Percentiles rank a stretch among this genome's conserved stretches.
These are phyloP conservation scores for Mortierella sp. DNA, from an alignment of 371 early-diverging fungal genomes.

Conservation along the genomic window DNA sequence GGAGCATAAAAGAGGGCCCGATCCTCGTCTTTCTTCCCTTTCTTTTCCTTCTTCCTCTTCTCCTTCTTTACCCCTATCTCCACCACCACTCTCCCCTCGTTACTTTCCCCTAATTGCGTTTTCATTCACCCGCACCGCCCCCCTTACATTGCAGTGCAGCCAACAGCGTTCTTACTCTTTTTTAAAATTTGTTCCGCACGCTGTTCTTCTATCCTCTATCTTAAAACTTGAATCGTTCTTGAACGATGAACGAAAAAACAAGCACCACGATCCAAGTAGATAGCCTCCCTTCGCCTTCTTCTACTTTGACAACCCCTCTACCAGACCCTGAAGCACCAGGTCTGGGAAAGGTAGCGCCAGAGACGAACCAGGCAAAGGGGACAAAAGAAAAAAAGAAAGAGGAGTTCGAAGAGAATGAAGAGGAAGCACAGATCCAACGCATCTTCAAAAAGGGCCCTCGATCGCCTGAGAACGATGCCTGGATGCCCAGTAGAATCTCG, in stretches of 20 bases:
- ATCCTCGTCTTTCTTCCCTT: background rate
- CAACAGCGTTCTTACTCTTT: background rate
- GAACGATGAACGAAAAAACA: constrained; percentile 7
- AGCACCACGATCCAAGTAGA: background rate
- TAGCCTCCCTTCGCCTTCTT: background rate
- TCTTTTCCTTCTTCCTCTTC: background rate
- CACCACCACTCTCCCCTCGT: background rate
- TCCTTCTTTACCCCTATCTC: background rate
- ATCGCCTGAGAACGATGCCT: constrained; percentile 56
- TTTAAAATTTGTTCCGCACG: background rate
- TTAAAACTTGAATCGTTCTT: background rate
- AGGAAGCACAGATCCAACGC: constrained; percentile 11
- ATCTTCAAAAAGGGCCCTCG: constrained; percentile 39
- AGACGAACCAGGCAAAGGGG: background rate
- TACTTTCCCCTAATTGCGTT: background rate
- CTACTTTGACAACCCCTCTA: background rate
- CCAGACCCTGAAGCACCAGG: background rate
- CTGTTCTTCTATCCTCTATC: background rate
- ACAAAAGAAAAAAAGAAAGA: background rate
- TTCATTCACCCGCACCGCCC: background rate
- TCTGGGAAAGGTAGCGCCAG: constrained; percentile 1
- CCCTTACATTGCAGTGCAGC: background rate
- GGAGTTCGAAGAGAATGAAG: background rate
- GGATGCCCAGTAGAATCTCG: constrained; percentile 37
- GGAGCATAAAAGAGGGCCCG: background rate